Base-by-base conservation (phyloP, 2,329 filamentous ascomycete genomes). In the Colletotrichum sansevieriae region DNA sequence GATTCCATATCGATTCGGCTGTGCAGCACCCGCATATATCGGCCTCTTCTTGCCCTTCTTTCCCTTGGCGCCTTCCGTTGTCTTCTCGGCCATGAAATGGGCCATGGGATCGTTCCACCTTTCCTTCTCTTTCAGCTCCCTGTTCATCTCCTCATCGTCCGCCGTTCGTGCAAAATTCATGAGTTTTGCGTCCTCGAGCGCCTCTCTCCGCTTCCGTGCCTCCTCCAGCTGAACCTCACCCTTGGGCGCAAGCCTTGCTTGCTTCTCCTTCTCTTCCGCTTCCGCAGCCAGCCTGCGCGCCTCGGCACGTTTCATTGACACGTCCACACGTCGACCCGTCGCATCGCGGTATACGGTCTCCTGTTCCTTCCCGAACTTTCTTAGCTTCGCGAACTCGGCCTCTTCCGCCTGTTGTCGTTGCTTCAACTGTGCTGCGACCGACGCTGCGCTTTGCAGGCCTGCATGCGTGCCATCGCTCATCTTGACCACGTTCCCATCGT, bases 321-420 rank as follows among this genome's bases (percentile, higher is more conserved):
- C 88, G 76, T 99, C 97, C 71, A 99, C 95, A 63, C 97, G 91
- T n/a, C 95, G 88, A 12, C 96, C 96, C 3, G 92, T 96, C 11
- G 97, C 96, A 80, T 99, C 96, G 74, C 96, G 92, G 78, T 98
- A 98, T 25, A 98, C 94, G 0, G 95, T 97, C 80, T 98, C 94
- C 74, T 91, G 87, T 37, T 88, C 87, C 65, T 83, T 81, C 46
- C 78, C 78, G 70, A 78, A 82, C 66, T 81, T 84, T 39, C 77
- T 73, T 74, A 78, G 80, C 70, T 71, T 74, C 69, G 84, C 82
- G 74, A 86, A 87, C 25, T 84, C 82, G 13, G 81, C 81, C n/a
- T 79, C 78, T 69, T 94, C 91, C 72, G 90, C 88, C 12, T 85
- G 87, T 72, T 91, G 89, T 15, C 92, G 89, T 75, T 88, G 87